phyloP scores from a whole-genome alignment of 2,329 filamentous ascomycete species.

The Polychaeton citri region DNA sequence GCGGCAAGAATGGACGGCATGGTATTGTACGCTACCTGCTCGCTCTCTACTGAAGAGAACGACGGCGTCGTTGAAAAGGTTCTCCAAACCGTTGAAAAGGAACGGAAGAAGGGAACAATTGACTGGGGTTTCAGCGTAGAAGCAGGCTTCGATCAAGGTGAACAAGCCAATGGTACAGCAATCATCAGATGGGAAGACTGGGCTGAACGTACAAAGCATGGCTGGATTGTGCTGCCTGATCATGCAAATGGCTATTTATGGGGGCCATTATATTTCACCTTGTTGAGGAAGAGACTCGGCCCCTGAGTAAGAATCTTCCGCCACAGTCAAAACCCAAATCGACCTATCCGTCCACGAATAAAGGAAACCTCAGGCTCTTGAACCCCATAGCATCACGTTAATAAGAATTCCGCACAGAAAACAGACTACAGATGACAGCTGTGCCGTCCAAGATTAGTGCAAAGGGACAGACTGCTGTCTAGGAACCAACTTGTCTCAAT shows the following conservation, averaged over 20 bases:
- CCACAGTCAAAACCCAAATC: too few relatives aligned
- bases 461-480: too few relatives aligned
- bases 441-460: too few relatives aligned
- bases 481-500: too few relatives aligned
- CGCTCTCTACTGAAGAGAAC: conserved; percentile 27
- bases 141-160: conserved; percentile 12
- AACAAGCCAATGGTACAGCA: not conserved
- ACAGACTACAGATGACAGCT: too few relatives aligned
- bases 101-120: conserved; percentile 20
- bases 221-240: conserved; percentile 29
- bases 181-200: conserved; percentile 3
- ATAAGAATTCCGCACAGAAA: too few relatives aligned
- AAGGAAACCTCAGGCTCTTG: too few relatives aligned
- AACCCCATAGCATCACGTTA: too few relatives aligned
- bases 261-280: conserved; percentile 29
- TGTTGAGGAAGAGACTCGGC: conserved; percentile 26
- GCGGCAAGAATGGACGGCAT: conserved; percentile 23
- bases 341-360: too few relatives aligned
- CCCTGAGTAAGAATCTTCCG: too few relatives aligned
- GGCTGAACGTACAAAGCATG: conserved; percentile 22
- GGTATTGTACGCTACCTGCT: conserved; percentile 30
- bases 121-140: conserved; percentile 17
- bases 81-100: conserved; percentile 22
- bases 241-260: conserved; percentile 22
- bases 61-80: conserved; percentile 27